These are phyloP conservation scores for Backusella parvicylindrica DNA, from an alignment of 192 early-diverging fungal genomes.

Conservation along the genomic window DNA sequence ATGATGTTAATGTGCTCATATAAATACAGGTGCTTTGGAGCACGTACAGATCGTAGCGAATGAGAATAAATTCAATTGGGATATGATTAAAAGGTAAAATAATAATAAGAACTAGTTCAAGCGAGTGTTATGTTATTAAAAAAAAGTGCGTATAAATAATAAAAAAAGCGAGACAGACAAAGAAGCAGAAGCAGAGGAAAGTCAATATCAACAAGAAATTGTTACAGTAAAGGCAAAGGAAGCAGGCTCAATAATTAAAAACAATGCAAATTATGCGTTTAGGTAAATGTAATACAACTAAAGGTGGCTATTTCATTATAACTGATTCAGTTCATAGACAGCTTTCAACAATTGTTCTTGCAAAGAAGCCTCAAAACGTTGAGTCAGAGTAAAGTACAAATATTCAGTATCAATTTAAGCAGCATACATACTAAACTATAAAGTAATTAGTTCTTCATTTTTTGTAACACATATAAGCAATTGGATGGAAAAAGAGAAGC, in stretches of 20 bases:
- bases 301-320: not conserved
- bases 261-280: conserved; percentile 10
- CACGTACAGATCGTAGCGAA: conserved; percentile 6
- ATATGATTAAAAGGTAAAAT: conserved; percentile 15
- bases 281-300: not conserved
- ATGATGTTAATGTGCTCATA: not conserved
- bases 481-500: conserved; percentile 14
- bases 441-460: not conserved
- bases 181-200: conserved; percentile 7
- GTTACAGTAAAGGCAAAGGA: conserved; percentile 10
- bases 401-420: not conserved
- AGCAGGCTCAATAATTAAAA: conserved; percentile 6
- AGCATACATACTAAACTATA: not conserved
- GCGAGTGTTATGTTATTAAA: not conserved
- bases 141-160: not conserved
- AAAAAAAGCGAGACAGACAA: conserved; percentile 7
- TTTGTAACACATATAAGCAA: conserved; percentile 7
- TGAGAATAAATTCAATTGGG: conserved; percentile 1
- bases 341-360: conserved; percentile 13
- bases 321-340: not conserved
- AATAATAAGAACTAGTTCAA: not conserved
- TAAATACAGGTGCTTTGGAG: conserved; percentile 10
- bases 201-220: not conserved
- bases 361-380: not conserved
- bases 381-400: not conserved